Evolutionary conservation across 495 filamentous ascomycete genomes (phyloP).

Genomic region (Penicillium silybi): DNA sequence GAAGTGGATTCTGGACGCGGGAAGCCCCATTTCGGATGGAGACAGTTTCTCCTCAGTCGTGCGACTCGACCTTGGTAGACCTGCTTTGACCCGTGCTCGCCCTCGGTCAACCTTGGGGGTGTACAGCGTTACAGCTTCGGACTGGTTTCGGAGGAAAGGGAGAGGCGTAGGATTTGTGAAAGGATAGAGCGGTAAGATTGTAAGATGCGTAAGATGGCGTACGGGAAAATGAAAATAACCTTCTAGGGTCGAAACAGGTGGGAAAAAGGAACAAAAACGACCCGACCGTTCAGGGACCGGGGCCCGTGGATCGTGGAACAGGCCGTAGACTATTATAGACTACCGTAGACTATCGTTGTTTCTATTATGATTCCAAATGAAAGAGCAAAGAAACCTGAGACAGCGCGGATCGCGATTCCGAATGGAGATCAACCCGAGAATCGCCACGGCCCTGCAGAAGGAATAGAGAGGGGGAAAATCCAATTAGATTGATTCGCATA

Average conservation of each 20-base stretch:
- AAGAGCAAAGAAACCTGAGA: conserved; percentile 3
- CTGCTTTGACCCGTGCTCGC: not conserved
- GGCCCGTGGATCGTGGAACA: not conserved
- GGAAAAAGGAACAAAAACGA: not conserved
- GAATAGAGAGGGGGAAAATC: not conserved
- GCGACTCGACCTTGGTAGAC: not conserved
- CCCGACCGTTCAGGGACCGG: not conserved
- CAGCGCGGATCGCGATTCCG: conserved; percentile 7
- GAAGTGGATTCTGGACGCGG: conserved; percentile 12
- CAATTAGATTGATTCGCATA: not conserved
- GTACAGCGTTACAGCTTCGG: conserved; percentile 7
- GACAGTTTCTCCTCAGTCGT: conserved; percentile 15
- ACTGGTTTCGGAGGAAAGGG: conserved; percentile 1
- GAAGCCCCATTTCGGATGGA: conserved; percentile 16
- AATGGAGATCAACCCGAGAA: conserved; percentile 3
- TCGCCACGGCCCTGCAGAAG: not conserved
- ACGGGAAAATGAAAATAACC: not conserved
- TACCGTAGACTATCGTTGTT: not conserved
- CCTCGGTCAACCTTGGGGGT: not conserved
- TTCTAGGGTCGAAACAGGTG: not conserved
- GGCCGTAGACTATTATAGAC: not conserved
- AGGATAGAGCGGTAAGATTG: not conserved
- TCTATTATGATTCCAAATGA: not conserved
- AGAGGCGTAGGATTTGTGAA: too few species aligned
- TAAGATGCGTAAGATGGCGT: not conserved